phyloP scores from a whole-genome alignment of 2,329 filamentous ascomycete genomes.

The Cordyceps cicadae region DNA sequence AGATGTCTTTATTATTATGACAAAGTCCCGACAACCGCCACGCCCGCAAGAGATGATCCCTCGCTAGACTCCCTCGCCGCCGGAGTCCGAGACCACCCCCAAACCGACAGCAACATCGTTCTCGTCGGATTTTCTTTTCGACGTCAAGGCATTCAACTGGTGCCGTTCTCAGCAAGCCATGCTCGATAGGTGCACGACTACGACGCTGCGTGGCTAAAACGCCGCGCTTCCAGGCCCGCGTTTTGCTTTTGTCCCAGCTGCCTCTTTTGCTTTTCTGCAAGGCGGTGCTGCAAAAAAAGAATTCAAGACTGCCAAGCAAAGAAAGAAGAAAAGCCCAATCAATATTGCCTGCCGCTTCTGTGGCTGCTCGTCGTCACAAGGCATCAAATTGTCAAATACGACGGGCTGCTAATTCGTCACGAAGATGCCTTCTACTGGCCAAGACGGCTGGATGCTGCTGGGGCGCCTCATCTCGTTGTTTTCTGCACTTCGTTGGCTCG shows the following conservation, averaged over 20 bases:
- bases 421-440: too few species aligned
- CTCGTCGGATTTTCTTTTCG: too few species aligned
- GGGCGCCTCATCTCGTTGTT: background rate
- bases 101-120: too few species aligned
- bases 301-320: background rate
- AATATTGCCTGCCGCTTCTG: background rate
- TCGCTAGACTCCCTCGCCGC: too few species aligned
- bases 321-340: too few species aligned
- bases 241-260: background rate
- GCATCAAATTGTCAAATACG: background rate
- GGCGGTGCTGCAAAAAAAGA: background rate
- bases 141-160: background rate
- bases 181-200: background rate
- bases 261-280: background rate
- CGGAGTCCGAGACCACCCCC: too few species aligned
- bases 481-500: background rate
- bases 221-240: constrained; percentile 1
- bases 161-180: background rate
- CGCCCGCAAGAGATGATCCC: background rate
- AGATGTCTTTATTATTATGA: background rate
- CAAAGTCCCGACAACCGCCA: background rate
- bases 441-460: background rate
- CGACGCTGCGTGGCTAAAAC: background rate
- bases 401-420: background rate
- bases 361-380: background rate